Evolutionary conservation across 2,329 filamentous ascomycete genomes (phyloP), one percentile per base, ranked within the genome.

Genomic region (Ascochyta clinopodiicola): DNA sequence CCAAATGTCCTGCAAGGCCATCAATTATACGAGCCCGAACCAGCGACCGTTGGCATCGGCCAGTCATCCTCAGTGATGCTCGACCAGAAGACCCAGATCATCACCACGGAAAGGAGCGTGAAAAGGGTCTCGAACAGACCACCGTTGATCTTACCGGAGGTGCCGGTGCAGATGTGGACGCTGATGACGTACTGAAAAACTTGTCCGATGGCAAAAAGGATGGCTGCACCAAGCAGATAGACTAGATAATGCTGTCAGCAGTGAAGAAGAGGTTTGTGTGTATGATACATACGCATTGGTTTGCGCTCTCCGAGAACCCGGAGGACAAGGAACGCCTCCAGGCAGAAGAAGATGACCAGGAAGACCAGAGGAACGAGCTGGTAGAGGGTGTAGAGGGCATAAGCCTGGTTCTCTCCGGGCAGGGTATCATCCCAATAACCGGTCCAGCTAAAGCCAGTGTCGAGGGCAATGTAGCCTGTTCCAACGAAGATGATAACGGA

Each of bases 11-110:
- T 40, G 6, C 27, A 29, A 9, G 38, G 45, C 48, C 27, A 51
- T 71, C 55, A 75, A 56, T 73, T 74, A 62, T 79, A 79, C 27
- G 74, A 70, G 60, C 73, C 77, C 7, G 72, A 71, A 3, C 73
- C 73, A 29, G 70, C 67, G 7, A 75, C 70, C 7, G 72, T 70
- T 17, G 82, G 80, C 75, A 84, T 81, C 2, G 93, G 92, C 95
- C 95, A 99, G 80, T 97, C 94, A 70, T 99, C 95, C 78, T 99
- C 95, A 15, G 95, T 99, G 69, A 99, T 99, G 79, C 92, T 97
- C 42, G 92, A 96, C 95, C 95, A 99, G 82, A 99, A 99, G 53
- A 91, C 77, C 93, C 95, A 99, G 62, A 97, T 79, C 78, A 86
- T 86, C 17, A 91, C 82, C 4, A 99, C 92, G 0, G 93, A 84